Evolutionary conservation across 805 yeast species (phyloP), one percentile per base, ranked within the genome.

Genomic region (Henningerozyma blattae): DNA sequence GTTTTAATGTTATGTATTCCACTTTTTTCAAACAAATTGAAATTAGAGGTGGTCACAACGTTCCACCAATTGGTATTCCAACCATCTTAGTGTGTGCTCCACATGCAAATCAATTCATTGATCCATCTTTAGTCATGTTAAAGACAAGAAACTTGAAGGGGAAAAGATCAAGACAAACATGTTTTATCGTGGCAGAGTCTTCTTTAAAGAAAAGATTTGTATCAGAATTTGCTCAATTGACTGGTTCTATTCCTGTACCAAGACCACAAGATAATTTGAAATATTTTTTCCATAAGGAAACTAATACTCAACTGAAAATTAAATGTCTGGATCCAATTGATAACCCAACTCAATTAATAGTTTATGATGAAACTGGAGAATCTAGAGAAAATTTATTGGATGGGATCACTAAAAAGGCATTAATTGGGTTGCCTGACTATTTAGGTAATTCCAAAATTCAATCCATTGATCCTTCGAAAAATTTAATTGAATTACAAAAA

Each of bases 51-150:
- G 78, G 48, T 18, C 51, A 49, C 27, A 48, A 53, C 29, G 37
- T 53, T 13, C 60, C 56, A 3, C 43, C 46, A 4, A 38, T 38
- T 4, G 57, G 57, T 13, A 46, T 47, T 15, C 79, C 87, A 1
- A 72, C 78, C n/a, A 76, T 80, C 35, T 71, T 78, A 46, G 87
- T 80, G 25, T 84, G 78, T 28, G 87, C 87, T 2, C 89, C 89
- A 2, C 87, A 80, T 56, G 85, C 85, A 6, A 85, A 85, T 56
- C 95, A 86, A 59, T 87, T 87, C 52, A 85, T 87, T 22, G 80
- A 73, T 44, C 86, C 84, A 3, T 70, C 84, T 35, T 63, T 89
- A 37, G 68, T 89, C 31, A 77, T 84, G 81, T 70, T 77, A 30
- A 82, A 77, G 47, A 81, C 83, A 18, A 71, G 80, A 46, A 35